Conservation (phyloP, 352 stramenopile species). For the Pythium angustatum region DNA sequence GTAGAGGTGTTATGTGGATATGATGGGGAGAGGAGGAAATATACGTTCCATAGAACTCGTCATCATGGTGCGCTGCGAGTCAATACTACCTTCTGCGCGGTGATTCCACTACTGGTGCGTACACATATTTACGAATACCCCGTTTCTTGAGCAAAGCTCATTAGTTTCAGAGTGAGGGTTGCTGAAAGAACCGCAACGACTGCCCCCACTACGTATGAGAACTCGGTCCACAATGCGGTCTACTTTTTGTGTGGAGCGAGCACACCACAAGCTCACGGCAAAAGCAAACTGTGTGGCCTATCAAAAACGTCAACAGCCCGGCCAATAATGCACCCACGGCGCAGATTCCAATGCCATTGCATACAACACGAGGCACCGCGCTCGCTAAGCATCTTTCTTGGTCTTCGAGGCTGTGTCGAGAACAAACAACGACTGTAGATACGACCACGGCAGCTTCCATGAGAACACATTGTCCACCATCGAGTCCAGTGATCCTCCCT, state of each 20-base stretch:
- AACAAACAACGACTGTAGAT: constrained; percentile 17
- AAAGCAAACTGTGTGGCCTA: too few species aligned
- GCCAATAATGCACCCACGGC: not conserved
- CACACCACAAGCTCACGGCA: too few species aligned
- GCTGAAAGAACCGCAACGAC: too few species aligned
- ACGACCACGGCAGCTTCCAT: constrained; percentile 8
- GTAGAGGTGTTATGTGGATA: constrained; percentile 8
- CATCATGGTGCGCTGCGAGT: too few species aligned
- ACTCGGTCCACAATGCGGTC: too few species aligned
- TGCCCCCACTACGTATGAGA: too few species aligned
- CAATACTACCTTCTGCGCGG: too few species aligned
- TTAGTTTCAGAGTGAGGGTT: too few species aligned
- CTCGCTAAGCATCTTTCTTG: constrained; percentile 7
- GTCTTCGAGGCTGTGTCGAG: constrained; percentile 17
- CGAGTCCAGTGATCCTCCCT: constrained; percentile 15
- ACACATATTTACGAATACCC: too few species aligned
- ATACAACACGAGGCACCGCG: constrained; percentile 8
- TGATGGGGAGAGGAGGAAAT: not conserved
- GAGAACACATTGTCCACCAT: constrained; percentile 14
- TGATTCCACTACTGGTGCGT: too few species aligned
- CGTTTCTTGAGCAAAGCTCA: not conserved
- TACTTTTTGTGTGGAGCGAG: too few species aligned
- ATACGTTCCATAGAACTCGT: constrained; percentile 17
- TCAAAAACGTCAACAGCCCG: not conserved
- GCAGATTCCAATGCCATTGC: constrained; percentile 30